Evolutionary conservation across 176 grass and related monocot species (phyloP).

Genomic region (Carex scoparia): DNA sequence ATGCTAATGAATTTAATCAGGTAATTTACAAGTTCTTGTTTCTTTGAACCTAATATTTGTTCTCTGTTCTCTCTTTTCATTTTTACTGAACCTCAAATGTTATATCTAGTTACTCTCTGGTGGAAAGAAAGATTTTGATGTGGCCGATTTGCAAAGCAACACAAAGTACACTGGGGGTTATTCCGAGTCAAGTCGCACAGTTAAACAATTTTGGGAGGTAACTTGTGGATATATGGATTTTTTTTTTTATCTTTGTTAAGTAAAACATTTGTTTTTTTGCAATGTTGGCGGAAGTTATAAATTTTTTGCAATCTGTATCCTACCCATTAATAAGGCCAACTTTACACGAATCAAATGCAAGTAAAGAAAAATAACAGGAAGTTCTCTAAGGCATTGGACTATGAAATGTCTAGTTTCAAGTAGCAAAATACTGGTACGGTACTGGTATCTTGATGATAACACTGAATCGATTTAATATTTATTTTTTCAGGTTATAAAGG

Average conservation of each 20-base stretch:
- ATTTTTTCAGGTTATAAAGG: conserved; percentile 63
- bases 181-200: conserved; percentile 75
- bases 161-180: conserved; percentile 98
- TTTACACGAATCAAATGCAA: not conserved
- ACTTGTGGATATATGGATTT: not conserved
- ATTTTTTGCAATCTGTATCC: not conserved
- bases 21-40: conserved; percentile 32
- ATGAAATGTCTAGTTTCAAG: not conserved
- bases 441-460: not conserved
- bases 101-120: conserved; percentile 83
- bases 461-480: not conserved
- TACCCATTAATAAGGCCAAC: not conserved
- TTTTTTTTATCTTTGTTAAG: not conserved
- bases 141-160: conserved; percentile 75
- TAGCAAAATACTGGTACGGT: not conserved
- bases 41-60: not conserved
- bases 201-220: conserved; percentile 99
- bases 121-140: conserved; percentile 71
- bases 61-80: not conserved
- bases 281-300: not conserved
- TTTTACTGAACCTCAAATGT: conserved; percentile 32
- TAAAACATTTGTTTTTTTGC: no score
- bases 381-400: not conserved
- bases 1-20: conserved; percentile 99
- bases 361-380: not conserved